Conservation (phyloP, 139 green algal species). For the Protoeuglena noctilucae region DNA sequence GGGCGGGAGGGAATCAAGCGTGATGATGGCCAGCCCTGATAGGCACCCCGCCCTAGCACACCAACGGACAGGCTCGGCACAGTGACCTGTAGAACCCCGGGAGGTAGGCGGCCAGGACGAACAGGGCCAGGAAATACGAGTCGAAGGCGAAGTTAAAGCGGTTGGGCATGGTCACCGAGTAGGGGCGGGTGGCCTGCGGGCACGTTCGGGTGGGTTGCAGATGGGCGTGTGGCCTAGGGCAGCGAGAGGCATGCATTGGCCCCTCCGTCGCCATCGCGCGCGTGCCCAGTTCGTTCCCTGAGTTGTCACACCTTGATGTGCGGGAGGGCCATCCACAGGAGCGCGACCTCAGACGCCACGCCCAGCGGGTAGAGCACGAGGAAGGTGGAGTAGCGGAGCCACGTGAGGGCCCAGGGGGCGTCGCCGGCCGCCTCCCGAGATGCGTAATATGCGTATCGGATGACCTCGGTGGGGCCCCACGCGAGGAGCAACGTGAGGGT, state of each 20-base stretch:
- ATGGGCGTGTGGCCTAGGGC: background rate
- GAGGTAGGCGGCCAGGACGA: slow-evolving; percentile 28
- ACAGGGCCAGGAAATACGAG: slow-evolving; percentile 43
- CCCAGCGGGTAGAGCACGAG: slow-evolving; percentile 83
- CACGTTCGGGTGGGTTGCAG: background rate
- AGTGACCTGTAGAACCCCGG: slow-evolving; percentile 20
- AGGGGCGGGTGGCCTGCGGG: slow-evolving; percentile 7
- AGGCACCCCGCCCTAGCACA: background rate
- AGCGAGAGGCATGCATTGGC: slow-evolving; percentile 9
- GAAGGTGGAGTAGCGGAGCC: slow-evolving; percentile 81
- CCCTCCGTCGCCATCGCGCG: too few relatives aligned
- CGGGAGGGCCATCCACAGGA: slow-evolving; percentile 52
- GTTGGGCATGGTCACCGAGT: slow-evolving; percentile 59
- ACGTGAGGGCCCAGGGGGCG: slow-evolving; percentile 49
- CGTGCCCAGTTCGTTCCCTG: background rate
- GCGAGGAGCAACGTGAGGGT: slow-evolving; percentile 56
- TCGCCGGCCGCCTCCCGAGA: slow-evolving; percentile 52
- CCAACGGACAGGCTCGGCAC: slow-evolving; percentile 5
- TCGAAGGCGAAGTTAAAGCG: slow-evolving; percentile 58
- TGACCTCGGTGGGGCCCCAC: slow-evolving; percentile 74
- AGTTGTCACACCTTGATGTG: slow-evolving; percentile 27
- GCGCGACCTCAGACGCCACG: slow-evolving; percentile 62
- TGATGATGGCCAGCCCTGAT: background rate
- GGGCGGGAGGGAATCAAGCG: slow-evolving; percentile 8
- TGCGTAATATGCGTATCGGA: slow-evolving; percentile 81